A percentile compares a stretch with the other conserved stretches of the same genome.
Conservation (phyloP, 2,329 filamentous ascomycete species). For the Diatrype stigma region DNA sequence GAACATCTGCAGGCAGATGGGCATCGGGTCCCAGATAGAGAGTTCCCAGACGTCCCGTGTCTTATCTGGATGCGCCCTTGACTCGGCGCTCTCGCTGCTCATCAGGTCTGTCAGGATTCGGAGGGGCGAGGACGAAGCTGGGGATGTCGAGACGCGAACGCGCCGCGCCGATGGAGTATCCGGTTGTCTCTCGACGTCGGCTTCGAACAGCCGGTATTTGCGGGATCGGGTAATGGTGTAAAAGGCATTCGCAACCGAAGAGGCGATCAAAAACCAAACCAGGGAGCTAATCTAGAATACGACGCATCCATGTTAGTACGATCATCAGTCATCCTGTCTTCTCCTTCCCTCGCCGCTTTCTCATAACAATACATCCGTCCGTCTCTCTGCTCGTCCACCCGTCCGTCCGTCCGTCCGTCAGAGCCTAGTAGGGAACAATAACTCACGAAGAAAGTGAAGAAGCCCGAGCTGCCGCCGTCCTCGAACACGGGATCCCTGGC, state of each 20-base stretch:
- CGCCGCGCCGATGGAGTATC: conserved; percentile 82
- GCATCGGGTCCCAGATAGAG: conserved; percentile 87
- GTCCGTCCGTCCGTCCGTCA: too few species aligned
- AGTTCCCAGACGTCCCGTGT: conserved; percentile 92
- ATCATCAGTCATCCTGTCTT: too few species aligned
- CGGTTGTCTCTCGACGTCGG: conserved; percentile 69
- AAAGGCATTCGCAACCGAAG: conserved; percentile 72
- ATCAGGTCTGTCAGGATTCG: conserved; percentile 68
- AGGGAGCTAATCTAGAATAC: conserved; percentile 58
- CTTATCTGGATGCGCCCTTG: conserved; percentile 77
- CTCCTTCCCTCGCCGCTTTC: too few species aligned
- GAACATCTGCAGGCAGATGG: conserved; percentile 76
- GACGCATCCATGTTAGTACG: conserved; percentile 11
- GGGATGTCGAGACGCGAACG: conserved; percentile 83
- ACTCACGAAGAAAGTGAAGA: conserved; percentile 56
- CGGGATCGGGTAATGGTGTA: conserved; percentile 79
- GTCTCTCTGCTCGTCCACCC: too few species aligned
- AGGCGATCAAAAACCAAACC: conserved; percentile 62
- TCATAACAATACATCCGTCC: too few species aligned
- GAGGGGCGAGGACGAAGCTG: conserved; percentile 72
- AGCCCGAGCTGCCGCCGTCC: conserved; percentile 61
- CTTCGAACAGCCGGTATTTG: conserved; percentile 88
- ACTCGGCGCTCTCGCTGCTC: conserved; percentile 66
- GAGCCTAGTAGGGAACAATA: conserved; percentile 5
- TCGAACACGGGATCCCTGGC: conserved; percentile 79